These are phyloP conservation scores for Thielaviopsis euricoi DNA, from an alignment of 2,329 filamentous ascomycete genomes.

Conservation along the genomic window DNA sequence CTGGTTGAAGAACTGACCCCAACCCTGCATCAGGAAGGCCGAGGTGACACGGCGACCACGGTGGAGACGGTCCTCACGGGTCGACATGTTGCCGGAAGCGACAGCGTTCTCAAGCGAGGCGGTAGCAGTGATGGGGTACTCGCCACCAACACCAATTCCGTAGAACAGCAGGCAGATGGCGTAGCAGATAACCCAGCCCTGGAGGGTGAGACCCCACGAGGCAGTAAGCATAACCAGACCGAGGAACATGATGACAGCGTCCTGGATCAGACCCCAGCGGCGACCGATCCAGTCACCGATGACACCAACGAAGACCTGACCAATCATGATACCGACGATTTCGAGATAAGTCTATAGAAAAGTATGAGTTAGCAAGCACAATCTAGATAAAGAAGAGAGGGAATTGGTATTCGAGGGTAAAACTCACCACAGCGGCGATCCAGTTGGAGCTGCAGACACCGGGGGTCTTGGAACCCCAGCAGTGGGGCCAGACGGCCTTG, in stretches of 20 bases:
- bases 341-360: constrained; percentile 56
- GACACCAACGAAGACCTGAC: constrained; percentile 76
- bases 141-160: constrained; percentile 54
- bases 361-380: neutral
- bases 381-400: neutral
- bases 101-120: constrained; percentile 87
- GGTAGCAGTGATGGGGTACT: constrained; percentile 94
- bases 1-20: constrained; percentile 94
- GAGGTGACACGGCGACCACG: constrained; percentile 90
- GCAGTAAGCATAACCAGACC: constrained; percentile 84
- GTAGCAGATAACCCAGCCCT: constrained; percentile 97
- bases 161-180: constrained; percentile 82
- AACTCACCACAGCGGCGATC: constrained; percentile 48
- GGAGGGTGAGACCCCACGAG: constrained; percentile 69
- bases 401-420: neutral
- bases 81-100: constrained; percentile 73
- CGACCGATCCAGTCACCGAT: constrained; percentile 62
- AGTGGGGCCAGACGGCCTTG: constrained; percentile 53
- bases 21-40: constrained; percentile 96
- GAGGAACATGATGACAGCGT: constrained; percentile 83
- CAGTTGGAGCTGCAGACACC: constrained; percentile 54
- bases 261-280: constrained; percentile 89
- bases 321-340: constrained; percentile 86
- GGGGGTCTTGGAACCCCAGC: constrained; percentile 51
- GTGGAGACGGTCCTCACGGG: constrained; percentile 82